phyloP scores from a whole-genome alignment of 73 alveolate species.

The Stentor coeruleus region DNA sequence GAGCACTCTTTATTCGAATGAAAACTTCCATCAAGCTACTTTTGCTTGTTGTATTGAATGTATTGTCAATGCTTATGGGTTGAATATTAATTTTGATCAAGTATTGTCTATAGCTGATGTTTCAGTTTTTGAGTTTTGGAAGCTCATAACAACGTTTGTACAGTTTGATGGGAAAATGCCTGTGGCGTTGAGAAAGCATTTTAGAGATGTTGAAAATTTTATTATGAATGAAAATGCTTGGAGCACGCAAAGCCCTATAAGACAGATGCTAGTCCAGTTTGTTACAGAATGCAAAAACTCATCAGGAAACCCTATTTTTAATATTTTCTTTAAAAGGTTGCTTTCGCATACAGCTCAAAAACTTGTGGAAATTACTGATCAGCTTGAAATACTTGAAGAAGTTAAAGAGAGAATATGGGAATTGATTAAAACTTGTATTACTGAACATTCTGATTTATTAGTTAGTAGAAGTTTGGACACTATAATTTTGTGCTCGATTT shows the following conservation, averaged over 20 bases:
- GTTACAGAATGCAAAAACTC: too few relatives aligned
- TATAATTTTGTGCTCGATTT: too few relatives aligned
- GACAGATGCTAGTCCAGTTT: too few relatives aligned
- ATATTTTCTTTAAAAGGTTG: too few relatives aligned
- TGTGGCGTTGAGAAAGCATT: slow-evolving; percentile 45
- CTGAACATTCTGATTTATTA: too few relatives aligned
- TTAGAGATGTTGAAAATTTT: slow-evolving; percentile 57
- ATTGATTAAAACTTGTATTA: too few relatives aligned
- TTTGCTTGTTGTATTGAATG: slow-evolving; percentile 45
- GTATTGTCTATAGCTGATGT: slow-evolving; percentile 35
- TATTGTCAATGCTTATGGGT: slow-evolving; percentile 30
- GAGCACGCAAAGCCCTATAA: slow-evolving; percentile 46
- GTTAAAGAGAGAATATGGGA: too few relatives aligned
- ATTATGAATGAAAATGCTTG: slow-evolving; percentile 61
- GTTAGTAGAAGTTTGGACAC: too few relatives aligned
- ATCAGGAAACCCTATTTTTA: too few relatives aligned
- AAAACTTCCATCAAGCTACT: slow-evolving; percentile 34
- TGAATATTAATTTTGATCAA: slow-evolving; percentile 22
- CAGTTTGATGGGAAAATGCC: slow-evolving; percentile 65
- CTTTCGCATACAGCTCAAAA: too few relatives aligned
- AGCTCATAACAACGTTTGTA: slow-evolving; percentile 47
- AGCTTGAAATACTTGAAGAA: too few relatives aligned
- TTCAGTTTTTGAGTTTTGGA: slow-evolving; percentile 61
- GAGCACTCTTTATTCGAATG: slow-evolving; percentile 26
- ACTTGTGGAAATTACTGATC: too few relatives aligned